phyloP scores from a whole-genome alignment of 768 basidiomycete genomes.

The Termitomyces titanicus region DNA sequence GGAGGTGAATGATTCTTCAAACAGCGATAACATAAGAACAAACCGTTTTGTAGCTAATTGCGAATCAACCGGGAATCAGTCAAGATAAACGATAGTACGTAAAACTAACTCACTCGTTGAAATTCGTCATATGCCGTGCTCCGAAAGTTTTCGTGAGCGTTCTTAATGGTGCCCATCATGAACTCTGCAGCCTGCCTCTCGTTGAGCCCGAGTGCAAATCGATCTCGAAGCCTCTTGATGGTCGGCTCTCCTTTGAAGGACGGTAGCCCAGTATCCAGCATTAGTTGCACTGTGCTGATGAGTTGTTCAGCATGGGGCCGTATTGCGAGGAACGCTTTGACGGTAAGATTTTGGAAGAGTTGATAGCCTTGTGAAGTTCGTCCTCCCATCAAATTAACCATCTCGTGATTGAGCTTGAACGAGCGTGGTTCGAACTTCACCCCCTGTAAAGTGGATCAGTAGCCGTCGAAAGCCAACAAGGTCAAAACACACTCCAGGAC shows the following conservation, averaged over 20 bases:
- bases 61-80: background rate
- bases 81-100: background rate
- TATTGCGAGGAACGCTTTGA: constrained; percentile 95
- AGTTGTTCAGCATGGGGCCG: constrained; percentile 93
- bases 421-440: constrained; percentile 98
- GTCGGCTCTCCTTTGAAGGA: constrained; percentile 97
- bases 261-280: constrained; percentile 93
- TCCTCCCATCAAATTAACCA: constrained; percentile 98
- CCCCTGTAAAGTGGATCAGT: constrained; percentile 47
- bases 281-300: constrained; percentile 82
- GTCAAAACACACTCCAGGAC: constrained; percentile 58
- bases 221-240: constrained; percentile 80
- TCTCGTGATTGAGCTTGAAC: constrained; percentile 98
- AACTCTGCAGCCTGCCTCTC: constrained; percentile 93
- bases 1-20: background rate
- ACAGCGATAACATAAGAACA: constrained; percentile 8
- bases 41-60: constrained; percentile 36
- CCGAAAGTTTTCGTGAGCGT: constrained; percentile 93
- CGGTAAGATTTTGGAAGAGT: constrained; percentile 87
- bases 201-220: constrained; percentile 78
- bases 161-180: constrained; percentile 85
- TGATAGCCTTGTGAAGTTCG: constrained; percentile 91
- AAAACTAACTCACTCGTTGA: constrained; percentile 62
- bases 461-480: constrained; percentile 1
- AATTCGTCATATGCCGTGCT: constrained; percentile 96